A percentile compares a stretch with the other conserved stretches of the same genome.
phyloP scores from a whole-genome alignment of 257 asterid species.

The Rubia yunnanensis region DNA sequence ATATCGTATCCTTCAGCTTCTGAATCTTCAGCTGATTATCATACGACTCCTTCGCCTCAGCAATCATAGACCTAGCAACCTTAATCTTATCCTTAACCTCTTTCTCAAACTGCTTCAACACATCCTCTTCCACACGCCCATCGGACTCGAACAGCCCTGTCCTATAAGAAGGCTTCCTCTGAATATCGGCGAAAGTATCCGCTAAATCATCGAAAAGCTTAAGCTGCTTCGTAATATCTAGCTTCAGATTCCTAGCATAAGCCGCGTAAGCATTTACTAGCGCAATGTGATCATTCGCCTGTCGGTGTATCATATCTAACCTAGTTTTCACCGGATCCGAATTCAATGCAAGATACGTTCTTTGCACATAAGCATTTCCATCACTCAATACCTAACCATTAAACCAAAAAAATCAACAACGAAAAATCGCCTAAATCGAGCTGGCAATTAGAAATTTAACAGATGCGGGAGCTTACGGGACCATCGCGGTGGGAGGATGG shows the following conservation, averaged over 20 bases:
- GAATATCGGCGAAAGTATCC: constrained; percentile 62
- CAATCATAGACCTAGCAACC: constrained; percentile 76
- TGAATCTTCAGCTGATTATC: constrained; percentile 95
- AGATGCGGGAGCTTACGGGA: constrained; percentile 28
- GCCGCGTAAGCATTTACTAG: constrained; percentile 82
- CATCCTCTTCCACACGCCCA: constrained; percentile 83
- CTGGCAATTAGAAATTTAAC: not conserved
- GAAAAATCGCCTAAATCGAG: not conserved
- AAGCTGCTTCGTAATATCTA: constrained; percentile 79
- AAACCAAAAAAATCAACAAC: not conserved
- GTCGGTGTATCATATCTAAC: constrained; percentile 63
- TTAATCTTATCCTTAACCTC: constrained; percentile 94
- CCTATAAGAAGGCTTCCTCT: constrained; percentile 49
- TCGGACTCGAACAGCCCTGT: constrained; percentile 60
- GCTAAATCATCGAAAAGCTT: constrained; percentile 86
- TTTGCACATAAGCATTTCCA: constrained; percentile 51
- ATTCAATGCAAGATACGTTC: constrained; percentile 61
- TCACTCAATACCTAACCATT: constrained; percentile 35
- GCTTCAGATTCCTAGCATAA: constrained; percentile 86
- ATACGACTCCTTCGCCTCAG: constrained; percentile 79
- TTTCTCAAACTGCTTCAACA: constrained; percentile 87
- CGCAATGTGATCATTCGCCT: constrained; percentile 79
- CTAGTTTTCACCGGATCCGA: constrained; percentile 87
- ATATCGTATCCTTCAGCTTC: constrained; percentile 84
- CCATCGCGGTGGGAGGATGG: constrained; percentile 46